Base-by-base conservation (phyloP, 2,329 filamentous ascomycete species). In the Penicillium hesseltinei region DNA sequence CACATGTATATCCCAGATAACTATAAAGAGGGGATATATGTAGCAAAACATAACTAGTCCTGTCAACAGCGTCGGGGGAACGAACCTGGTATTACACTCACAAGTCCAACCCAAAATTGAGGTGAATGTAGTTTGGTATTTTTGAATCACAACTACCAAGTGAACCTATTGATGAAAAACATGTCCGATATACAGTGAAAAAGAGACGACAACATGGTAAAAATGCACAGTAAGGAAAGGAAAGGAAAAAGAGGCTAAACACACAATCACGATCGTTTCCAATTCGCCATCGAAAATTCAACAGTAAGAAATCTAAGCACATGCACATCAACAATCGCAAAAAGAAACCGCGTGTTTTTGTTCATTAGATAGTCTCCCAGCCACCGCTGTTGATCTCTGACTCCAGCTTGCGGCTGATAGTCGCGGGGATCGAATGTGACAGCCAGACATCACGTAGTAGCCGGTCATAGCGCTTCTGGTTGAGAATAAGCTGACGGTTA, bases 351-450 rank as follows among this genome's bases (percentile, higher is more conserved):
- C 48, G 57, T 59, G 62, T 56, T 54, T 13, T 39, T 27, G n/a
- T 45, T 61, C 59, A 59, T 69, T 67, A 77, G 21, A 77, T 73
- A 56, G 73, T 97, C 78, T 99, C 94, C 94, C 94, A 99, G 0
- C 94, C 94, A 0, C 94, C 94, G 67, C 91, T 97, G 71, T 99
- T 99, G 44, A 97, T 91, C 73, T 99, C 94, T 15, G 91, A 89
- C 79, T 99, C 94, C 64, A 99, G 76, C 75, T 91, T 93, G 64
- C 94, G 83, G 63, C 89, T 90, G 71, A 99, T 96, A 46, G 91
- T 87, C 64, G 90, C 95, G 36, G 92, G 92, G 29, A 99, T 86
- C 5, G 89, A 88, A 67, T 97, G 92, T 49, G 87, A 85, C 58
- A 97, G 80, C 88, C 95, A 97, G 43, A 92, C 86, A 65, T 88